Evolutionary conservation across 2,329 filamentous ascomycete genomes (phyloP).

Genomic region (Geosmithia putterillii): DNA sequence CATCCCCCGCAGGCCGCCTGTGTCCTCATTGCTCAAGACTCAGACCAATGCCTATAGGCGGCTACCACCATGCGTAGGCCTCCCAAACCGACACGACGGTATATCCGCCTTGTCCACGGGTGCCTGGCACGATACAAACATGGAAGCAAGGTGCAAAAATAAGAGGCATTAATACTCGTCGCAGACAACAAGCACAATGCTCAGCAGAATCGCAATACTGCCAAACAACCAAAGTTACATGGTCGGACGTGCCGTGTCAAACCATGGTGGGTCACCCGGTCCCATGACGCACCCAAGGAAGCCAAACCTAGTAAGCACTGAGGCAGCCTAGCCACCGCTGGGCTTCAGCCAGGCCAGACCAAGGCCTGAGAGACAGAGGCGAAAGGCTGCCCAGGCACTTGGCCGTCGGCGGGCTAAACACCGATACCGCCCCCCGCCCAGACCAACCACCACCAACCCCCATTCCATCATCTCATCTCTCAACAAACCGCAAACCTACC

Average conservation of each 20-base stretch:
- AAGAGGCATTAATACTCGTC: background rate
- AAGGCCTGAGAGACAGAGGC: too few species aligned
- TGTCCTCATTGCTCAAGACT: background rate
- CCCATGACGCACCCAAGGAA: constrained; percentile 21
- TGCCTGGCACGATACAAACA: too few species aligned
- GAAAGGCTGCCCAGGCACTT: too few species aligned
- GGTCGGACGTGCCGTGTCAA: constrained; percentile 1
- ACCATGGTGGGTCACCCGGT: constrained; percentile 13
- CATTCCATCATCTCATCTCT: background rate
- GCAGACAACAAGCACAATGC: background rate
- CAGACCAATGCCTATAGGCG: background rate
- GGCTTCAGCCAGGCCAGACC: background rate
- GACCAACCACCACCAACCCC: background rate
- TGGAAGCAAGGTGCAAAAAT: background rate
- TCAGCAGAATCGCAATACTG: background rate
- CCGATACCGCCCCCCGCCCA: background rate
- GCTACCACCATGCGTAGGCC: background rate
- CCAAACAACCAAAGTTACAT: background rate
- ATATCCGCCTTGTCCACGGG: too few species aligned
- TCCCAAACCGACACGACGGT: background rate
- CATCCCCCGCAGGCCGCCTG: background rate
- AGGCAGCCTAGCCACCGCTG: background rate
- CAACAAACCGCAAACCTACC: background rate
- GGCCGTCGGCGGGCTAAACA: background rate
- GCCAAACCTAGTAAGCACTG: background rate